phyloP scores from a whole-genome alignment of 257 asterid species.

The Solanum peruvianum region DNA sequence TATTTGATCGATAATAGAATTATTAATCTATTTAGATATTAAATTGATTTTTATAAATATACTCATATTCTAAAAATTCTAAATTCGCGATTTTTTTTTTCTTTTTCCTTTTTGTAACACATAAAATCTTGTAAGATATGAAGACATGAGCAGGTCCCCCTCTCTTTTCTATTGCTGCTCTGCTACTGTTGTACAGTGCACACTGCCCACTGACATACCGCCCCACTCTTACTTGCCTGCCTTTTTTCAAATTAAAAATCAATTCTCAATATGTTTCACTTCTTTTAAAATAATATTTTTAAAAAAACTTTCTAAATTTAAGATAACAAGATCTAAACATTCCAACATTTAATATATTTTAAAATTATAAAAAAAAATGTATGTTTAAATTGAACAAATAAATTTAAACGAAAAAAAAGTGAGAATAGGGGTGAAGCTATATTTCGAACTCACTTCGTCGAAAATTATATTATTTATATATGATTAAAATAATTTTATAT shows the following conservation, averaged over 20 bases:
- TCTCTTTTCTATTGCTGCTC: neutral
- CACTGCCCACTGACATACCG: neutral
- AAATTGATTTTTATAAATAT: too few species aligned
- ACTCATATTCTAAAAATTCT: too few species aligned
- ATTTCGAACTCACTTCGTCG: accelerated
- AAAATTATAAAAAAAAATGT: too few species aligned
- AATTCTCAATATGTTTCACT: neutral
- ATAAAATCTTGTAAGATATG: neutral
- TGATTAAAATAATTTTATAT: too few species aligned
- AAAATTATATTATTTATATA: too few species aligned
- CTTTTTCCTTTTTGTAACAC: neutral
- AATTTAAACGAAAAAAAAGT: neutral
- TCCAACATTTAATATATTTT: too few species aligned
- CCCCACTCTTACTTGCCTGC: neutral
- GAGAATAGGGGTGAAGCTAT: too few species aligned
- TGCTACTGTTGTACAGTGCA: neutral
- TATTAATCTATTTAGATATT: neutral
- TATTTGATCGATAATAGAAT: too few species aligned
- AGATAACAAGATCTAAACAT: too few species aligned
- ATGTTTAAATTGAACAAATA: neutral
- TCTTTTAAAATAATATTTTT: too few species aligned
- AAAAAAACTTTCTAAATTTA: too few species aligned
- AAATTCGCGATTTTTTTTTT: accelerated
- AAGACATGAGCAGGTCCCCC: neutral
- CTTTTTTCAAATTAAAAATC: neutral